Evolutionary conservation across 768 basidiomycete species (phyloP).

Genomic region (Leccinum pellstonianum): DNA sequence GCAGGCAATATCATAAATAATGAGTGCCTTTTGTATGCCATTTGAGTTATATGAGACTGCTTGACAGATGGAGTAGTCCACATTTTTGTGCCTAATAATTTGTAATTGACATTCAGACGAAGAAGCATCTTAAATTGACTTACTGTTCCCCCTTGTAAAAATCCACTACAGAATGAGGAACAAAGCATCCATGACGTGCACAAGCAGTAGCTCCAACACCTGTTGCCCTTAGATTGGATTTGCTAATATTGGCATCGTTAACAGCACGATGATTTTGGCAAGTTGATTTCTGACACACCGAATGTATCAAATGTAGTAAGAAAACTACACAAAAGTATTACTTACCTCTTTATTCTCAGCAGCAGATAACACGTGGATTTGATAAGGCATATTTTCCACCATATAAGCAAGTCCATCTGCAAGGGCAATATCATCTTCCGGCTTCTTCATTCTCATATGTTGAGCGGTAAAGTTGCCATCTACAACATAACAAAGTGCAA

Average conservation of each 20-base stretch:
- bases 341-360: background rate
- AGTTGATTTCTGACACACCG: background rate
- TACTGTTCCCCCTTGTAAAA: conserved; percentile 31
- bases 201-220: conserved; percentile 1
- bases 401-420: background rate
- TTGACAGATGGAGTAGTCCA: conserved; percentile 27
- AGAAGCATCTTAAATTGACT: background rate
- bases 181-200: conserved; percentile 13
- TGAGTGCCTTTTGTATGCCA: background rate
- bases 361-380: background rate
- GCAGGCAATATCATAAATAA: conserved; percentile 35
- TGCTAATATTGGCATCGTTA: background rate
- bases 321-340: background rate
- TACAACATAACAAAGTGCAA: background rate
- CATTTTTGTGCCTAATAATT: conserved; percentile 26
- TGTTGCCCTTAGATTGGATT: background rate
- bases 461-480: conserved; percentile 1
- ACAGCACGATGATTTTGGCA: conserved; percentile 3
- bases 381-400: background rate
- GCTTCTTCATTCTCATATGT: background rate
- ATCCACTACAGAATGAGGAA: conserved; percentile 31
- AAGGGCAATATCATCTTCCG: background rate
- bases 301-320: background rate
- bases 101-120: background rate
- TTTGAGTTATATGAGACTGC: conserved; percentile 12